phyloP scores from a whole-genome alignment of 2,329 filamentous ascomycete genomes.

The Claviceps pazoutovae region DNA sequence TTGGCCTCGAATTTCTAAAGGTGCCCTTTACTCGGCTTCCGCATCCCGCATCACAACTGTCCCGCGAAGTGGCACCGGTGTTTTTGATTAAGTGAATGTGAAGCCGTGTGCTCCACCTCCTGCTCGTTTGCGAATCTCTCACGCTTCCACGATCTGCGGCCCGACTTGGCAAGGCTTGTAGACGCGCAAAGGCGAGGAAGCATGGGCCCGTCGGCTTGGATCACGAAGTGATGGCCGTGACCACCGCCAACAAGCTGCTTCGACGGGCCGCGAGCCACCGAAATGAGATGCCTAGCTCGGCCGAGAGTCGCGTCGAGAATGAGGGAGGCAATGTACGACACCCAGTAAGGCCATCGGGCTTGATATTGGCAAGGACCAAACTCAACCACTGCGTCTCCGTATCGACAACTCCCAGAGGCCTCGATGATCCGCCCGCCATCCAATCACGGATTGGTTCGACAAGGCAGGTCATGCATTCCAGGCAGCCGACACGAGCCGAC shows the following conservation, averaged over 20 bases:
- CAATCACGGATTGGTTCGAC: neutral
- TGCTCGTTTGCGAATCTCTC: too few relatives aligned
- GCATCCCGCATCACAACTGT: too few relatives aligned
- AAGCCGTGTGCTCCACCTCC: too few relatives aligned
- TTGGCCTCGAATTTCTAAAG: too few relatives aligned
- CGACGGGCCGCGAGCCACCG: neutral
- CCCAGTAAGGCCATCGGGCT: neutral
- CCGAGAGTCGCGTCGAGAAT: neutral
- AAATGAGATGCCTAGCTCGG: neutral
- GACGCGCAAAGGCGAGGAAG: too few relatives aligned
- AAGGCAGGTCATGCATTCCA: neutral
- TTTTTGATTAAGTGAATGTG: too few relatives aligned
- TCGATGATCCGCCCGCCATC: neutral
- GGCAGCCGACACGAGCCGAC: neutral
- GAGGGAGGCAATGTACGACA: neutral
- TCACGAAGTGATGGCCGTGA: neutral
- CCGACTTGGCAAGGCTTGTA: too few relatives aligned
- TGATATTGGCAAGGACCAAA: neutral
- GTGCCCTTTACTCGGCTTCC: too few relatives aligned
- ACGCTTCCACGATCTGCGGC: too few relatives aligned
- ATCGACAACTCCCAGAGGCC: neutral
- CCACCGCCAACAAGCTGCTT: neutral
- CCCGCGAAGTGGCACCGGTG: too few relatives aligned
- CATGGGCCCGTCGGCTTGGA: neutral
- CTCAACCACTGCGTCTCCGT: neutral